phyloP scores from a whole-genome alignment of 768 basidiomycete genomes.

The Suillus luteus region DNA sequence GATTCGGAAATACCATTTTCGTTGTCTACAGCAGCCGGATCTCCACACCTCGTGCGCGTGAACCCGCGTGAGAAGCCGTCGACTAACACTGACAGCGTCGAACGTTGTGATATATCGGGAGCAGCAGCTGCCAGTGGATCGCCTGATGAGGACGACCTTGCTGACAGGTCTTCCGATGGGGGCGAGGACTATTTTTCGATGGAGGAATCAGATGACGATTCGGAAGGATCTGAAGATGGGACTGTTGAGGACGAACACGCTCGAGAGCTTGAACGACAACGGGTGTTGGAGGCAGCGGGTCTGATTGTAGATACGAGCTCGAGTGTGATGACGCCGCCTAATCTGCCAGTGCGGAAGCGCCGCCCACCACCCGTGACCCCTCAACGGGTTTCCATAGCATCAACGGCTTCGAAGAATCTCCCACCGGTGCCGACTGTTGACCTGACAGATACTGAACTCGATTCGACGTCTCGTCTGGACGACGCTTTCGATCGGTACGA shows the following conservation, averaged over 20 bases:
- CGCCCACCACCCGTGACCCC: slow-evolving; percentile 31
- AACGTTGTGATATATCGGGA: neutral
- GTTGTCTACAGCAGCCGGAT: slow-evolving; percentile 8
- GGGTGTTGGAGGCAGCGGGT: slow-evolving; percentile 88
- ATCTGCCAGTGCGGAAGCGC: slow-evolving; percentile 26
- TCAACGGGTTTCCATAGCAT: slow-evolving; percentile 18
- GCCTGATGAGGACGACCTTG: slow-evolving; percentile 11
- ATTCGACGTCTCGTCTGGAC: slow-evolving; percentile 54
- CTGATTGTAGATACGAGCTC: slow-evolving; percentile 63
- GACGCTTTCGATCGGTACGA: slow-evolving; percentile 93
- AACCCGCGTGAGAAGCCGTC: slow-evolving; percentile 2
- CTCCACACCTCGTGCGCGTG: neutral
- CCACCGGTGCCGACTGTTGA: slow-evolving; percentile 50
- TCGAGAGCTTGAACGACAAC: slow-evolving; percentile 73
- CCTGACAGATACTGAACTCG: slow-evolving; percentile 24
- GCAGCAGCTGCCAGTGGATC: slow-evolving; percentile 1
- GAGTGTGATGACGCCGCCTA: slow-evolving; percentile 47
- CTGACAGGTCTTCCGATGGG: slow-evolving; percentile 34
- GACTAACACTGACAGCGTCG: slow-evolving; percentile 6
- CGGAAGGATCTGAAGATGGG: slow-evolving; percentile 27
- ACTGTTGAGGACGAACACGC: slow-evolving; percentile 54
- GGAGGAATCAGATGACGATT: slow-evolving; percentile 32
- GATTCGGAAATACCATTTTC: slow-evolving; percentile 16
- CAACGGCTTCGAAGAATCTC: slow-evolving; percentile 47
- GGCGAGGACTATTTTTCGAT: slow-evolving; percentile 37